phyloP scores from a whole-genome alignment of 1,139 yeast genomes.

The Candida dubliniensis region DNA sequence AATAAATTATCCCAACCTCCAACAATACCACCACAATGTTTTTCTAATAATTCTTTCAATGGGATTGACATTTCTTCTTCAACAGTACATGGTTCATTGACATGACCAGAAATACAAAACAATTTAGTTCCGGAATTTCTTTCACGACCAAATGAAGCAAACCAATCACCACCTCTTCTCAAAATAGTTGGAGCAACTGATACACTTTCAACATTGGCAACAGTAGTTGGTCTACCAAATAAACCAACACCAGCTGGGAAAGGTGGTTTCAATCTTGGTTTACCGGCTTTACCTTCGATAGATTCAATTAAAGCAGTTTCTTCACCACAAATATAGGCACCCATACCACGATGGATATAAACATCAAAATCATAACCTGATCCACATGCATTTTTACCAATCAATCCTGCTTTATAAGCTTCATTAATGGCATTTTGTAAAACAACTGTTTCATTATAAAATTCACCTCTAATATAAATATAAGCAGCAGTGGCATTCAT shows the following conservation, averaged over 20 bases:
- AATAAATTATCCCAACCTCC: slow-evolving; percentile 91
- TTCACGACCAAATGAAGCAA: slow-evolving; percentile 77
- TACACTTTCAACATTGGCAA: slow-evolving; percentile 85
- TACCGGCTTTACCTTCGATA: slow-evolving; percentile 87
- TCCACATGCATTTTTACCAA: slow-evolving; percentile 85
- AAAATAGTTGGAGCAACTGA: slow-evolving; percentile 86
- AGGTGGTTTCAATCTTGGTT: slow-evolving; percentile 90
- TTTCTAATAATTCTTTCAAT: slow-evolving; percentile 73
- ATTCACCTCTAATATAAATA: slow-evolving; percentile 86
- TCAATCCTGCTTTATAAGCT: slow-evolving; percentile 75
- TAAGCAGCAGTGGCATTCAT: slow-evolving; percentile 94
- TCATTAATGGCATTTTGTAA: slow-evolving; percentile 82
- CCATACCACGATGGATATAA: slow-evolving; percentile 86
- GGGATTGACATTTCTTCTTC: slow-evolving; percentile 94
- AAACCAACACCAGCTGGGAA: slow-evolving; percentile 93
- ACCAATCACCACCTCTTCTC: slow-evolving; percentile 89
- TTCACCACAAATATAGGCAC: slow-evolving; percentile 89
- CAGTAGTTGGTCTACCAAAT: slow-evolving; percentile 88
- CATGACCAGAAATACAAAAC: slow-evolving; percentile 86
- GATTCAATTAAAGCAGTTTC: slow-evolving; percentile 88
- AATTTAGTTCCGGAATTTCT: slow-evolving; percentile 80
- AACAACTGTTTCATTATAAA: slow-evolving; percentile 71
- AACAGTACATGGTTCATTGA: slow-evolving; percentile 87
- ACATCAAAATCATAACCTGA: slow-evolving; percentile 82
- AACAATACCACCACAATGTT: slow-evolving; percentile 84